Percentiles rank a stretch among this genome's conserved stretches.
Evolutionary conservation across 2,329 filamentous ascomycete species (phyloP).

Genomic region (Samsoniella hepiali): DNA sequence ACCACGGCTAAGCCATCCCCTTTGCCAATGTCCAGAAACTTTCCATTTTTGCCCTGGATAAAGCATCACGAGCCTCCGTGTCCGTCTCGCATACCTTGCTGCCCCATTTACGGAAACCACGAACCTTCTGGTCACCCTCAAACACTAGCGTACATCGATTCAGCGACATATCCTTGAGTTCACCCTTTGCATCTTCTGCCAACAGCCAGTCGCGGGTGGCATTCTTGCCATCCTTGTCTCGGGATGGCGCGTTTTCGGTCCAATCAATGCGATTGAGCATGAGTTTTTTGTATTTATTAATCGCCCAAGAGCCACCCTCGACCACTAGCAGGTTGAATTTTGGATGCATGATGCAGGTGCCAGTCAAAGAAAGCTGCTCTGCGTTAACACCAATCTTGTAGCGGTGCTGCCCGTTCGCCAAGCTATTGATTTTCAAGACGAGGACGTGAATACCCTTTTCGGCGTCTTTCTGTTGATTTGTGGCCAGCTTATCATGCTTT

Average conservation of each 20-base stretch:
- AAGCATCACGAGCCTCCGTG: constrained; percentile 75
- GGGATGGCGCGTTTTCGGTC: constrained; percentile 79
- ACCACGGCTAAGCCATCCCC: constrained; percentile 34
- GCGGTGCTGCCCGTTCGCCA: constrained; percentile 90
- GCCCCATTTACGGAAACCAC: constrained; percentile 82
- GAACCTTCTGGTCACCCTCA: constrained; percentile 80
- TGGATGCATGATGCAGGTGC: constrained; percentile 88
- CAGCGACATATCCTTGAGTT: constrained; percentile 73
- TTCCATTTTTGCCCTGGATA: constrained; percentile 83
- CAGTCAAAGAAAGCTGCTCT: constrained; percentile 81
- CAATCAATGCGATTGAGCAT: constrained; percentile 94
- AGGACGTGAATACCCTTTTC: constrained; percentile 80
- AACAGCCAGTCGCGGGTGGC: constrained; percentile 72
- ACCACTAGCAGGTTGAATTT: constrained; percentile 86
- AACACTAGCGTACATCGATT: constrained; percentile 86
- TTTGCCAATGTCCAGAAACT: constrained; percentile 93
- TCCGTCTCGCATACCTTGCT: constrained; percentile 93
- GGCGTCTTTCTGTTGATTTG: constrained; percentile 84
- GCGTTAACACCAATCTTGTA: constrained; percentile 93
- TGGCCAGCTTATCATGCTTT: constrained; percentile 74
- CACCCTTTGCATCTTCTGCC: constrained; percentile 72
- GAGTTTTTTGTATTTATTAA: constrained; percentile 83
- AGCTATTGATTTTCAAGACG: constrained; percentile 83
- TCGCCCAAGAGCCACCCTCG: constrained; percentile 81
- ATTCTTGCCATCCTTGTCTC: constrained; percentile 55